Evolutionary conservation across 257 asterid species (phyloP).

Genomic region (Jaltomata sinuosa): DNA sequence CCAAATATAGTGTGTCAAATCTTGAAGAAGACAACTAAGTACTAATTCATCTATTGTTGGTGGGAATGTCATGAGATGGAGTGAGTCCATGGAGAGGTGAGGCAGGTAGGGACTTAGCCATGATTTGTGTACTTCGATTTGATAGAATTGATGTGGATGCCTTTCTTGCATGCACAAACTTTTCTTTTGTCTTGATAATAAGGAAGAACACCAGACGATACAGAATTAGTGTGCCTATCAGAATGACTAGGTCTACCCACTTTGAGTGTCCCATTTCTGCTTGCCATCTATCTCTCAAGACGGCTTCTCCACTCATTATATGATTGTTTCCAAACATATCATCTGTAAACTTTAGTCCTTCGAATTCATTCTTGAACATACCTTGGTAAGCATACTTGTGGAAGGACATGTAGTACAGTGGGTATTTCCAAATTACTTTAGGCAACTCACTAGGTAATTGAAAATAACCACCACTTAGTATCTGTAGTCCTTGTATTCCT

Average conservation of each 20-base stretch:
- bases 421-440: constrained; percentile 18
- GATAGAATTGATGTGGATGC: background rate
- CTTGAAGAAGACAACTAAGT: background rate
- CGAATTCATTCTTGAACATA: constrained; percentile 24
- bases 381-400: constrained; percentile 33
- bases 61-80: background rate
- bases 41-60: background rate
- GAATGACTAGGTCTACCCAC: constrained; percentile 20
- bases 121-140: background rate
- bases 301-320: constrained; percentile 4
- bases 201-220: constrained; percentile 18
- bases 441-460: constrained; percentile 21
- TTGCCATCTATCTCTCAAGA: constrained; percentile 12
- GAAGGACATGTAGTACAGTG: constrained; percentile 21
- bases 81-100: background rate
- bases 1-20: background rate
- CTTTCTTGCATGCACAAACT: constrained; percentile 8
- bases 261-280: constrained; percentile 17
- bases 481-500: constrained; percentile 27
- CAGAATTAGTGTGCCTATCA: constrained; percentile 9
- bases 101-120: background rate
- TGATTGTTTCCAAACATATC: background rate
- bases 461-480: constrained; percentile 26
- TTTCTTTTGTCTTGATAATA: constrained; percentile 10
- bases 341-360: constrained; percentile 11